Percentiles rank a stretch among this genome's conserved stretches.
Conservation (phyloP, 805 yeast genomes). For the Brettanomyces bruxellensis region DNA sequence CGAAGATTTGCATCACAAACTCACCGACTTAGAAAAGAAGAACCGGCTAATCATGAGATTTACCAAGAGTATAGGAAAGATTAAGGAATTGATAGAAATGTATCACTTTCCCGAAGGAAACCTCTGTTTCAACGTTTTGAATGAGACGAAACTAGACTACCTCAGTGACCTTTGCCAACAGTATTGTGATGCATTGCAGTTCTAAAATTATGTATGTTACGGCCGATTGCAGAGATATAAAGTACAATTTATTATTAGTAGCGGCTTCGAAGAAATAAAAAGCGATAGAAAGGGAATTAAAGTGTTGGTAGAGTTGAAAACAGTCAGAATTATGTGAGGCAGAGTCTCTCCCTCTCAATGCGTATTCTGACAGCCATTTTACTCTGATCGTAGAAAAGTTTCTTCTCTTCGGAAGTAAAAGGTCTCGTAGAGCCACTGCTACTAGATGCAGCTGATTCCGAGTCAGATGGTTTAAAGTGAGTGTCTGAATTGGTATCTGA, state of each 20-base stretch:
- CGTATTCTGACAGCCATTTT: conserved; percentile 25
- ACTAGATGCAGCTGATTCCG: conserved; percentile 8
- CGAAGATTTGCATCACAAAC: conserved; percentile 4
- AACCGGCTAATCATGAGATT: conserved; percentile 22
- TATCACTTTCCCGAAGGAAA: conserved; percentile 29
- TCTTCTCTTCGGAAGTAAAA: conserved; percentile 20
- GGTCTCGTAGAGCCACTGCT: conserved; percentile 6
- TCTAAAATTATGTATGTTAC: conserved; percentile 9
- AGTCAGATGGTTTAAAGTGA: conserved; percentile 1
- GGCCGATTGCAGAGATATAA: background rate
- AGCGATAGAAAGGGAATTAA: background rate
- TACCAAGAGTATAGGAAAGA: conserved; percentile 25
- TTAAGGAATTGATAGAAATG: conserved; percentile 22
- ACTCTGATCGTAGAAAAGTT: conserved; percentile 22
- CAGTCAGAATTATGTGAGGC: background rate
- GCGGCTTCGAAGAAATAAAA: background rate
- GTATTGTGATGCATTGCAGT: conserved; percentile 31
- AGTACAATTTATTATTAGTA: background rate
- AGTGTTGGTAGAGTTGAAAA: background rate
- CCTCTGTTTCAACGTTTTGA: conserved; percentile 28
- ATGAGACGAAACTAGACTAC: conserved; percentile 28
- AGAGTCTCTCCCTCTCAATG: conserved; percentile 24
- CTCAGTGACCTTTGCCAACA: conserved; percentile 30
- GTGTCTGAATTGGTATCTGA: conserved; percentile 10
- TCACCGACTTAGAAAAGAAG: conserved; percentile 11